Evolutionary conservation across 148 eudicot species (phyloP).

Genomic region (Persicaria tinctoria): DNA sequence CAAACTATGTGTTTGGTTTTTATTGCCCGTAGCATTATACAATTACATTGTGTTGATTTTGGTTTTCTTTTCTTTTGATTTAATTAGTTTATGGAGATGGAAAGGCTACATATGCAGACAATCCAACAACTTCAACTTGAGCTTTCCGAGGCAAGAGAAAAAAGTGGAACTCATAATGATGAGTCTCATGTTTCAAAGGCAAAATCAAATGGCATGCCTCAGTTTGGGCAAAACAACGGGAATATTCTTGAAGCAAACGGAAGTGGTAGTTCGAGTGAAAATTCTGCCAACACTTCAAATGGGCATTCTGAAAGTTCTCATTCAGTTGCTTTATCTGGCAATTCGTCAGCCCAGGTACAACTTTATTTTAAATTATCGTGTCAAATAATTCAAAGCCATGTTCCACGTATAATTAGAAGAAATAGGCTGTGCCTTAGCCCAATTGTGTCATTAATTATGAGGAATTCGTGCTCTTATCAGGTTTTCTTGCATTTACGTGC

Average conservation of each 20-base stretch:
- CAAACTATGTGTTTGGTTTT: not conserved
- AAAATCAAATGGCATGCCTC: slow-evolving; percentile 44
- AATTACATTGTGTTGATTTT: not conserved
- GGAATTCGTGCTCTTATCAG: not conserved
- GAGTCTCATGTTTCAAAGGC: slow-evolving; percentile 35
- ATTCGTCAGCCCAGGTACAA: slow-evolving; percentile 46
- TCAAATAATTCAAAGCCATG: not conserved
- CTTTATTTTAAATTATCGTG: not conserved
- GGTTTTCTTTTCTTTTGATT: slow-evolving; percentile 13
- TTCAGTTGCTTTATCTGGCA: slow-evolving; percentile 39
- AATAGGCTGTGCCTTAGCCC: not conserved
- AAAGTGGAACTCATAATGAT: slow-evolving; percentile 32
- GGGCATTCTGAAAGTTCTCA: slow-evolving; percentile 51
- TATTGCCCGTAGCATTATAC: not conserved
- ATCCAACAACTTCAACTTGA: slow-evolving; percentile 79
- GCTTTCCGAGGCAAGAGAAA: slow-evolving; percentile 58
- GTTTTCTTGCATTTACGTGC: not conserved
- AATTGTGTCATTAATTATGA: not conserved
- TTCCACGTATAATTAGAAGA: not conserved
- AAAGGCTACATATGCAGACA: slow-evolving; percentile 67
- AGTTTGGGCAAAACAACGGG: slow-evolving; percentile 41
- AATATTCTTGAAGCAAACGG: slow-evolving; percentile 53
- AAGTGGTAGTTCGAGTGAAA: slow-evolving; percentile 24
- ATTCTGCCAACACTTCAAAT: slow-evolving; percentile 36
- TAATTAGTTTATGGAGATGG: slow-evolving; percentile 79